A percentile compares a stretch with the other conserved stretches of the same genome.
Evolutionary conservation across 257 asterid genomes (phyloP).

Genomic region (Gentiana macrophylla): DNA sequence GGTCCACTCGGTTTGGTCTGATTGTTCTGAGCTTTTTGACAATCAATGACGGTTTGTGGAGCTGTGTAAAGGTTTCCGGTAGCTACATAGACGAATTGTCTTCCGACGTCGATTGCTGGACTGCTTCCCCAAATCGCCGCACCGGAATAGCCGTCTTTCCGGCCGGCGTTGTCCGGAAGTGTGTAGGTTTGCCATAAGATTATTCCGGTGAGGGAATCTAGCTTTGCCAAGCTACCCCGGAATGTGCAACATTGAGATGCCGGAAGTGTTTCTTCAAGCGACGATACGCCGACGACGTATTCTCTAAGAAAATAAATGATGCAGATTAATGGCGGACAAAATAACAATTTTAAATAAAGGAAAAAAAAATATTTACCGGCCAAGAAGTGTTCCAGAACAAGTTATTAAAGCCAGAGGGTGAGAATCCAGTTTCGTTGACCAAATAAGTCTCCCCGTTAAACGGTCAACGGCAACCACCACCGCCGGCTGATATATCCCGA

Average conservation of each 20-base stretch:
- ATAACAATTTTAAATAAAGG: background rate
- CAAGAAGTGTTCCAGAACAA: conserved; percentile 44
- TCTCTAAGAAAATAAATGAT: conserved; percentile 13
- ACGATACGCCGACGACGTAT: conserved; percentile 59
- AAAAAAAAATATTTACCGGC: conserved; percentile 18
- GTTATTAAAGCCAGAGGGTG: conserved; percentile 38
- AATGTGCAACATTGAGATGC: conserved; percentile 47
- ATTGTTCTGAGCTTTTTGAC: conserved; percentile 47
- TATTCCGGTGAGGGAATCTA: conserved; percentile 36
- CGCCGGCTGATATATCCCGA: conserved; percentile 57
- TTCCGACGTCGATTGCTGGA: conserved; percentile 42
- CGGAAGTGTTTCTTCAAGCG: conserved; percentile 40
- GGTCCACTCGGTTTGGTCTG: conserved; percentile 30
- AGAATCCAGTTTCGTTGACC: conserved; percentile 49
- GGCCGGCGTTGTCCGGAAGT: conserved; percentile 57
- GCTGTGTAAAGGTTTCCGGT: conserved; percentile 65
- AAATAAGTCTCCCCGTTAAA: conserved; percentile 35
- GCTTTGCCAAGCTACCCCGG: conserved; percentile 65
- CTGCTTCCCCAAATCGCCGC: conserved; percentile 82
- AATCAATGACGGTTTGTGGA: conserved; percentile 38
- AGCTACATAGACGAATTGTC: conserved; percentile 38
- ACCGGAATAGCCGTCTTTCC: conserved; percentile 46
- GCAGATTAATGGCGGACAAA: too few species aligned
- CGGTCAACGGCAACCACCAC: conserved; percentile 40
- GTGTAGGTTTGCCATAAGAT: conserved; percentile 73